These are phyloP conservation scores for Coemansia sp. DNA, from an alignment of 192 early-diverging fungal genomes.

Conservation along the genomic window DNA sequence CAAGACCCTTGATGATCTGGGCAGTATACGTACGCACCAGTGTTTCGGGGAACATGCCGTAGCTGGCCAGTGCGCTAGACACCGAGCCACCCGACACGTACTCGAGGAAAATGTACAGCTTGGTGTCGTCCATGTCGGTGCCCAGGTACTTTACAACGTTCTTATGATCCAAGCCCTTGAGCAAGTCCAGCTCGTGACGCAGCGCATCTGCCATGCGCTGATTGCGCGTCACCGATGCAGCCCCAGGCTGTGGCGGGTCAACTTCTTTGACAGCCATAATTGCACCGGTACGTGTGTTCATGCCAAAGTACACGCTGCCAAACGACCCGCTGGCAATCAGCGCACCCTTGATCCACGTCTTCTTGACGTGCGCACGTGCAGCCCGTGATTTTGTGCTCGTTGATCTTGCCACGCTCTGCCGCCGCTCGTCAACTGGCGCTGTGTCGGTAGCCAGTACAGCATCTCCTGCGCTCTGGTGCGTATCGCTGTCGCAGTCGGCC, in stretches of 20 bases:
- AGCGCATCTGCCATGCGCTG: constrained; percentile 83
- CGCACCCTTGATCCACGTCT: constrained; percentile 81
- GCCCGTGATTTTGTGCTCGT: constrained; percentile 21
- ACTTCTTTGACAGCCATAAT: constrained; percentile 99
- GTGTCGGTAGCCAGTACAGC: background rate
- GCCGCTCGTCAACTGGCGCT: constrained; percentile 13
- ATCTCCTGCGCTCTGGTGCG: constrained; percentile 3
- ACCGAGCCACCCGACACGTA: constrained; percentile 98
- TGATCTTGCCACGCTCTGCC: constrained; percentile 26
- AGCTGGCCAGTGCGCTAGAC: constrained; percentile 76
- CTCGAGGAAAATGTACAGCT: constrained; percentile 92
- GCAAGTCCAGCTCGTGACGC: constrained; percentile 83
- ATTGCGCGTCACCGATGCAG: constrained; percentile 70
- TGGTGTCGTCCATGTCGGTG: constrained; percentile 71
- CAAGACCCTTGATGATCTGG: constrained; percentile 90
- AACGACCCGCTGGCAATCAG: constrained; percentile 96
- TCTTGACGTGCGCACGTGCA: constrained; percentile 18
- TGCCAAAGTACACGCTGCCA: constrained; percentile 88
- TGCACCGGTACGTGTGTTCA: constrained; percentile 84
- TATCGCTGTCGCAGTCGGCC: constrained; percentile 28
- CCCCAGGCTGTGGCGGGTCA: constrained; percentile 68
- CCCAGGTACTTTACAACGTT: constrained; percentile 96
- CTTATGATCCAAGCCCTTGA: constrained; percentile 90
- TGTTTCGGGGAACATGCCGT: constrained; percentile 83
- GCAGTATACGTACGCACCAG: constrained; percentile 80